These are phyloP conservation scores for Nemania sp. DNA, from an alignment of 2,329 filamentous ascomycete genomes.

Conservation along the genomic window DNA sequence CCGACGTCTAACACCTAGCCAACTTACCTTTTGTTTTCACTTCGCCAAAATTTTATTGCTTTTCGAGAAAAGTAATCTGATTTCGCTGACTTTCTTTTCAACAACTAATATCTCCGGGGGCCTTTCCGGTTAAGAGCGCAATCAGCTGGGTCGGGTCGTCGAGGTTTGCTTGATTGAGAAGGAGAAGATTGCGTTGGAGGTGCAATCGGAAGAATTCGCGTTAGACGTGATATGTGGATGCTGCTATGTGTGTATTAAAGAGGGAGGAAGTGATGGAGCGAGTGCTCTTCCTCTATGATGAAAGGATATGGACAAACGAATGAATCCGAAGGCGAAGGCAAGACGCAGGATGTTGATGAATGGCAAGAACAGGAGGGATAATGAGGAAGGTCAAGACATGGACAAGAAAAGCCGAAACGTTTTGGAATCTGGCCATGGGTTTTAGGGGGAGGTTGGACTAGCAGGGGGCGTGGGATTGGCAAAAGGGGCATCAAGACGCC, in stretches of 20 bases:
- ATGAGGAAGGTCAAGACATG: slow-evolving; percentile 39
- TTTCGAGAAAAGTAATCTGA: background rate
- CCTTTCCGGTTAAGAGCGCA: no score
- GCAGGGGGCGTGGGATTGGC: slow-evolving; percentile 19
- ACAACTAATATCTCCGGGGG: background rate
- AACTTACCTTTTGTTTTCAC: slow-evolving; percentile 11
- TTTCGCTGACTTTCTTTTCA: background rate
- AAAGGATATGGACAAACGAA: slow-evolving; percentile 44
- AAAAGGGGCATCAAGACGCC: slow-evolving; percentile 16
- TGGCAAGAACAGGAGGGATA: slow-evolving; percentile 30
- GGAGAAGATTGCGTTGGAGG: slow-evolving; percentile 17
- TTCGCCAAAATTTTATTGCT: background rate
- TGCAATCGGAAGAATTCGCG: background rate
- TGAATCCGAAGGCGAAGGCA: slow-evolving; percentile 43
- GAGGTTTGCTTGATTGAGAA: background rate
- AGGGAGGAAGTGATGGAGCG: slow-evolving; percentile 41
- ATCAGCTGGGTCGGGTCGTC: no score
- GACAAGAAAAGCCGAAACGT: slow-evolving; percentile 44
- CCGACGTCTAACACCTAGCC: background rate
- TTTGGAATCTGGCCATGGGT: slow-evolving; percentile 37
- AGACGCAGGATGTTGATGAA: slow-evolving; percentile 29
- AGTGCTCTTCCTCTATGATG: slow-evolving; percentile 41
- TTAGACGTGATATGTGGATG: slow-evolving; percentile 19
- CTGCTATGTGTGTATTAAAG: slow-evolving; percentile 38
- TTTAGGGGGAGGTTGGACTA: slow-evolving; percentile 17